Base-by-base conservation (phyloP, 306 rosid genomes). In the Arachis hypogaea region DNA sequence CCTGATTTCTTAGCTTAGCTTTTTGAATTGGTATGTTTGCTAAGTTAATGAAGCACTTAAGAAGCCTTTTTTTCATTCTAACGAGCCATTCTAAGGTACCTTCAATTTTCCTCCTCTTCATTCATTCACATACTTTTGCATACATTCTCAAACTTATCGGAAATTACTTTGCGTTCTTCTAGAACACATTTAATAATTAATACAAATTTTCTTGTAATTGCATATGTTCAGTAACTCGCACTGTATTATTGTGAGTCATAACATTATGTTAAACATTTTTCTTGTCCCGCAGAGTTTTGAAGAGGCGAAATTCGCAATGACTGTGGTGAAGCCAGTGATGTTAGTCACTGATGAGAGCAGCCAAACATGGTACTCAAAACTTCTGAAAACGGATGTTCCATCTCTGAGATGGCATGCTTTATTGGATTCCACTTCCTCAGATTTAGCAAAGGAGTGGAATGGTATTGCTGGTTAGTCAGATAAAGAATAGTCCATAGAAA, bases 291-390 rank as follows among this genome's bases (percentile, higher is more conserved):
- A 94, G 98, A 85, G 82, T 82, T 83, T 82, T 74, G 86, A 92
- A 79, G 97, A 91, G 86, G 88, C 97, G 33, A 71, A 75, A 73
- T 77, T 75, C 46, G 98, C 98, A 62, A 81, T 94, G 77, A 58
- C 10, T 28, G 63, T 86, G 45, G 90, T 88, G 81, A 87, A 71
- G 69, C 98, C 97, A 42, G 88, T 84, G 71, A 80, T 94, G 87
- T 30, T 88, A 80, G 93, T 94, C 63, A 72, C 60, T 14, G 98
- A 94, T 59, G 86, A 85, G 63, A 82, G 90, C 81, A 85, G 93
- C 68, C 59, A 77, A 66, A 3, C 58, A 8, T 89, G 96, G 98
- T 82, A 69, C 78, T 83, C 73, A 5, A 82, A 83, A 80, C 85
- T 89, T 49, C 85, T 79, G 75, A 67, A 71, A 11, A n/a, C 16